Evolutionary conservation across 2,329 filamentous ascomycete genomes (phyloP).

Genomic region (Hortaea sp.): DNA sequence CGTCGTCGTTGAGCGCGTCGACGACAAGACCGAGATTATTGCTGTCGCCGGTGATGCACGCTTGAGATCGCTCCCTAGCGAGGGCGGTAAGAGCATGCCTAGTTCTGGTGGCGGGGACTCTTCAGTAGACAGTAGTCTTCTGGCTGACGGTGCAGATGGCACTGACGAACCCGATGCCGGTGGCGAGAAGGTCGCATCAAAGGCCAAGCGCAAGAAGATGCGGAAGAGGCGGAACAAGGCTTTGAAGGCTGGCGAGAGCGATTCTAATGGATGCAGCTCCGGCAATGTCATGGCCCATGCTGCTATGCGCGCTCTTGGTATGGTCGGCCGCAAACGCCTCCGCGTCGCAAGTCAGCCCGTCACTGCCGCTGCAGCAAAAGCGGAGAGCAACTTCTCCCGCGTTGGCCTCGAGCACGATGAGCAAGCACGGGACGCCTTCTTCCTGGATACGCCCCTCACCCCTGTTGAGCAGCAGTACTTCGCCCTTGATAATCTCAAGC

Average conservation of each 20-base stretch:
- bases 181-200: neutral
- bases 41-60: constrained; percentile 69
- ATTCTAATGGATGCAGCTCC: constrained; percentile 21
- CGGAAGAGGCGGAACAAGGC: constrained; percentile 6
- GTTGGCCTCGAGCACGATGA: constrained; percentile 25
- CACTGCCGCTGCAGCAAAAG: constrained; percentile 21
- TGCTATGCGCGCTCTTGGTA: constrained; percentile 68
- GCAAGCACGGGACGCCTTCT: constrained; percentile 41
- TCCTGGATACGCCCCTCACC: constrained; percentile 60
- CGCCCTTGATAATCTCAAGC: constrained; percentile 52
- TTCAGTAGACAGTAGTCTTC: neutral
- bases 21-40: constrained; percentile 46
- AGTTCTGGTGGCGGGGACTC: constrained; percentile 1
- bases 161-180: constrained; percentile 1
- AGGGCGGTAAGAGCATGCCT: constrained; percentile 4
- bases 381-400: constrained; percentile 20
- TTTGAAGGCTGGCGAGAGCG: constrained; percentile 3
- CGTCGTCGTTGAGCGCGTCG: constrained; percentile 57
- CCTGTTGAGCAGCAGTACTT: constrained; percentile 55
- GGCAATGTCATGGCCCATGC: constrained; percentile 73
- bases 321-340: constrained; percentile 56
- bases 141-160: constrained; percentile 9
- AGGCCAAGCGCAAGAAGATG: constrained; percentile 4
- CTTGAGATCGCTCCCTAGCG: constrained; percentile 40
- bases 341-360: constrained; percentile 21